These are phyloP conservation scores for Rhizophora apiculata DNA, from an alignment of 345 rosid genomes.

Conservation along the genomic window DNA sequence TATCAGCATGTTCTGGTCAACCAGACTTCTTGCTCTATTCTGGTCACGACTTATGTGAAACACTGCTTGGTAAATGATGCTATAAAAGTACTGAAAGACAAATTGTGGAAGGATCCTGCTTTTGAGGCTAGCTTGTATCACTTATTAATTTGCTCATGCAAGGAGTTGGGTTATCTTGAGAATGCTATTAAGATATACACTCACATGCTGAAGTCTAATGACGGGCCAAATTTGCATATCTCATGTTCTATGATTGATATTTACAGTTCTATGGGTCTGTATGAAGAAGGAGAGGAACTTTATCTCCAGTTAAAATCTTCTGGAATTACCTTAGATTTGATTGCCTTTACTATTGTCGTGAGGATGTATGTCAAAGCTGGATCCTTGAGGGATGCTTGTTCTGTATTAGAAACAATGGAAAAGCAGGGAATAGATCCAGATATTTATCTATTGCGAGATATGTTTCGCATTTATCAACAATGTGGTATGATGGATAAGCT, in stretches of 20 bases:
- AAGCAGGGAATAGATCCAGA: slow-evolving; percentile 64
- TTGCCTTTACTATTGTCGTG: slow-evolving; percentile 68
- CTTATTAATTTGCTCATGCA: slow-evolving; percentile 79
- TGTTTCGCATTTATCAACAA: slow-evolving; percentile 79
- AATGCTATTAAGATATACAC: slow-evolving; percentile 63
- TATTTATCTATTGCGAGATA: slow-evolving; percentile 63
- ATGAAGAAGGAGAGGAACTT: slow-evolving; percentile 59
- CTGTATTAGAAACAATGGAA: slow-evolving; percentile 70
- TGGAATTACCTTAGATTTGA: slow-evolving; percentile 58
- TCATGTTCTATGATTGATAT: slow-evolving; percentile 76
- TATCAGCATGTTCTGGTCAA: slow-evolving; percentile 55
- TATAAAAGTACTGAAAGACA: slow-evolving; percentile 51
- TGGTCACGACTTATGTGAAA: slow-evolving; percentile 83
- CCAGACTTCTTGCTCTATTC: slow-evolving; percentile 76
- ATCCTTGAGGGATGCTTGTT: slow-evolving; percentile 62
- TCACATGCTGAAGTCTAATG: slow-evolving; percentile 38
- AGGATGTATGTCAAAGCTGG: slow-evolving; percentile 84
- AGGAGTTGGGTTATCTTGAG: slow-evolving; percentile 57
- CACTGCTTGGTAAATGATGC: slow-evolving; percentile 65
- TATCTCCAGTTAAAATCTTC: slow-evolving; percentile 62
- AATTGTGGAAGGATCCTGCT: slow-evolving; percentile 63
- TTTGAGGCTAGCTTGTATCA: slow-evolving; percentile 86
- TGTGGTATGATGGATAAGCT: slow-evolving; percentile 60
- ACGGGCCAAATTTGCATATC: slow-evolving; percentile 62
- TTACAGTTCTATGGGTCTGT: slow-evolving; percentile 50